Evolutionary conservation across 2,329 filamentous ascomycete genomes (phyloP).

Genomic region (Claviceps sp.): DNA sequence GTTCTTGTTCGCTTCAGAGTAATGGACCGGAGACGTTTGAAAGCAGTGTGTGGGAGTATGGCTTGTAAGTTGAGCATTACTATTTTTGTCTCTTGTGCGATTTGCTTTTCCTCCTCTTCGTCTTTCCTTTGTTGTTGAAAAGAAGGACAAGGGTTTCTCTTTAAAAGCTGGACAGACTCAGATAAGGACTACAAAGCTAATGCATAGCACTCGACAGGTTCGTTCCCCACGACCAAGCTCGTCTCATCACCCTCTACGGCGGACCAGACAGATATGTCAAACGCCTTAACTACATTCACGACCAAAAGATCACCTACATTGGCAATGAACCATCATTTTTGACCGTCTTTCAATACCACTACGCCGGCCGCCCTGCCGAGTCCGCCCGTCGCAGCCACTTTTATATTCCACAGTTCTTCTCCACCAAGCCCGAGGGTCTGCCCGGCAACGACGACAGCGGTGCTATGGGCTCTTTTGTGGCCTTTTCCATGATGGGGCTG

Average conservation of each 20-base stretch:
- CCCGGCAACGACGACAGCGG: slow-evolving; percentile 60
- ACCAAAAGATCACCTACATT: slow-evolving; percentile 50
- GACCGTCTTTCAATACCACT: slow-evolving; percentile 56
- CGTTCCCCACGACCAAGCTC: slow-evolving; percentile 39
- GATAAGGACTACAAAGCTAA: not conserved
- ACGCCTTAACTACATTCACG: slow-evolving; percentile 52
- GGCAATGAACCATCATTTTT: slow-evolving; percentile 50
- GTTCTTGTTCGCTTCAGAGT: slow-evolving; percentile 46
- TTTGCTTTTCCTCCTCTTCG: not conserved
- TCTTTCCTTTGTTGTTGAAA: not conserved
- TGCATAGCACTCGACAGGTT: slow-evolving; percentile 17
- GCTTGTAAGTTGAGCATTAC: slow-evolving; percentile 35
- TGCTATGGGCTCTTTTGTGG: slow-evolving; percentile 55
- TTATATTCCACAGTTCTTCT: slow-evolving; percentile 54
- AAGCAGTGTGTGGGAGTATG: slow-evolving; percentile 59
- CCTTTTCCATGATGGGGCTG: slow-evolving; percentile 55
- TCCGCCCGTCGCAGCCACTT: slow-evolving; percentile 42
- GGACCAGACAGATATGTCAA: slow-evolving; percentile 41
- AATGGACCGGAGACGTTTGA: slow-evolving; percentile 59
- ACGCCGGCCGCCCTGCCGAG: slow-evolving; percentile 47
- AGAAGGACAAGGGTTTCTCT: not conserved
- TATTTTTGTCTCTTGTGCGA: not conserved
- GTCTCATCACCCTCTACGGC: slow-evolving; percentile 45
- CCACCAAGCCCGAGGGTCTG: slow-evolving; percentile 42
- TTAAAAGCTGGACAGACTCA: not conserved